Conservation (phyloP, 2,329 filamentous ascomycete genomes). For the Pseudogymnoascus sp. region DNA sequence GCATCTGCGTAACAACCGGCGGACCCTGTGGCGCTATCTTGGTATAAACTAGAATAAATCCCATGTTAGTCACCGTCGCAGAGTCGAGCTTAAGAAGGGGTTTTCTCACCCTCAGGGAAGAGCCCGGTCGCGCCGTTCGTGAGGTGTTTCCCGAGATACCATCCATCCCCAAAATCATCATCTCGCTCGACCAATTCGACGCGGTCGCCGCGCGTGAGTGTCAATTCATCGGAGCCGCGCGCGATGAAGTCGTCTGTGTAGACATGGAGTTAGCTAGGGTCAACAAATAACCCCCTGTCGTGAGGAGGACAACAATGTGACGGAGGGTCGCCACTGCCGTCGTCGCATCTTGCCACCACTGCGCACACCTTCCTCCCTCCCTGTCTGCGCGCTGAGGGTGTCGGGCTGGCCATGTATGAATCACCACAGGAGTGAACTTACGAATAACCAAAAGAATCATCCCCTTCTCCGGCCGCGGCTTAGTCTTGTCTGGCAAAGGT, state of each 20-base stretch:
- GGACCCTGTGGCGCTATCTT: slow-evolving; percentile 28
- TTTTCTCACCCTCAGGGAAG: slow-evolving; percentile 65
- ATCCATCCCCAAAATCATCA: slow-evolving; percentile 83
- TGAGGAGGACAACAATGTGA: neutral
- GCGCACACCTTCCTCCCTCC: neutral
- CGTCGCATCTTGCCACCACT: neutral
- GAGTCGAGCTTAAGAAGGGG: slow-evolving; percentile 24
- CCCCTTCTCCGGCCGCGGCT: slow-evolving; percentile 48
- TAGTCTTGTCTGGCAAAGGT: neutral
- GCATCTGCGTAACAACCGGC: slow-evolving; percentile 11
- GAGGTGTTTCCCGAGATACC: slow-evolving; percentile 72
- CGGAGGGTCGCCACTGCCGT: neutral
- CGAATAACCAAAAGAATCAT: slow-evolving; percentile 65
- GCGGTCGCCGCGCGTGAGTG: slow-evolving; percentile 73
- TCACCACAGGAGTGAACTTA: slow-evolving; percentile 38
- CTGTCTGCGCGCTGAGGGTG: neutral
- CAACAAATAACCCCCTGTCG: neutral
- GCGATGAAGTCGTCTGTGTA: slow-evolving; percentile 82
- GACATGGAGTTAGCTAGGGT: neutral
- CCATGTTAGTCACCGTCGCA: slow-evolving; percentile 21
- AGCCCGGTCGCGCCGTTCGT: slow-evolving; percentile 67
- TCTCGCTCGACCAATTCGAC: slow-evolving; percentile 79
- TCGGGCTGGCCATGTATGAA: neutral
- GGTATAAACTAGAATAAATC: slow-evolving; percentile 28
- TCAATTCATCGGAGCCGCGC: slow-evolving; percentile 88